phyloP scores from a whole-genome alignment of 345 rosid species.

The Tarenaya hassleriana region DNA sequence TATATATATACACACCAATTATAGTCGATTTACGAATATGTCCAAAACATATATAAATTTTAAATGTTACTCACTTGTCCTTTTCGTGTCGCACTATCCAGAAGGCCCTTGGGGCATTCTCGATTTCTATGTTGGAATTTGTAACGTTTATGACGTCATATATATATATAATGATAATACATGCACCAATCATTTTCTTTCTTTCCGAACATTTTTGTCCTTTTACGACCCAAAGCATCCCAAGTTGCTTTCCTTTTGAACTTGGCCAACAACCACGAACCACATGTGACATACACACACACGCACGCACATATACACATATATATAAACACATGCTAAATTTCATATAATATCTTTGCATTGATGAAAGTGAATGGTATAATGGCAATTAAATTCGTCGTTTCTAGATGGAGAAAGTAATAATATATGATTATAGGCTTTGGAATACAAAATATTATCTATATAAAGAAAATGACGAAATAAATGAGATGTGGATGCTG shows the following conservation, averaged over 20 bases:
- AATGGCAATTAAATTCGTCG: too few relatives aligned
- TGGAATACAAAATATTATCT: not conserved
- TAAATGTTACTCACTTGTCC: slow-evolving; percentile 26
- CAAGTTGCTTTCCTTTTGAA: slow-evolving; percentile 27
- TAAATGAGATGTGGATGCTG: slow-evolving; percentile 15
- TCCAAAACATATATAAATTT: slow-evolving; percentile 25
- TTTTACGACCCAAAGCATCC: slow-evolving; percentile 29
- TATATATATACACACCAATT: too few relatives aligned
- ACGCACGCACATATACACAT: slow-evolving; percentile 10
- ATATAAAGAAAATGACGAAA: slow-evolving; percentile 5
- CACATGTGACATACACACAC: slow-evolving; percentile 24
- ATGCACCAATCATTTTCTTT: slow-evolving; percentile 32
- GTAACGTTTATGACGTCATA: slow-evolving; percentile 25
- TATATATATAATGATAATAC: slow-evolving; percentile 21
- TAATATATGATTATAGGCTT: not conserved
- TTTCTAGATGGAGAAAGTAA: too few relatives aligned
- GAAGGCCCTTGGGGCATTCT: slow-evolving; percentile 22
- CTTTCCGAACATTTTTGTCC: slow-evolving; percentile 21
- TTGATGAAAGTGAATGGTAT: too few relatives aligned
- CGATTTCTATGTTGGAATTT: slow-evolving; percentile 17
- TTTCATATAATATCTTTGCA: not conserved
- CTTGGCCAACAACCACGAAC: slow-evolving; percentile 15
- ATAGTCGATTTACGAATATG: not conserved
- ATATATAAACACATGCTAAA: slow-evolving; percentile 7
- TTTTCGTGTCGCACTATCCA: slow-evolving; percentile 27